phyloP scores from a whole-genome alignment of 1,284 basidiomycete genomes.

The Cystobasidium sp. region DNA sequence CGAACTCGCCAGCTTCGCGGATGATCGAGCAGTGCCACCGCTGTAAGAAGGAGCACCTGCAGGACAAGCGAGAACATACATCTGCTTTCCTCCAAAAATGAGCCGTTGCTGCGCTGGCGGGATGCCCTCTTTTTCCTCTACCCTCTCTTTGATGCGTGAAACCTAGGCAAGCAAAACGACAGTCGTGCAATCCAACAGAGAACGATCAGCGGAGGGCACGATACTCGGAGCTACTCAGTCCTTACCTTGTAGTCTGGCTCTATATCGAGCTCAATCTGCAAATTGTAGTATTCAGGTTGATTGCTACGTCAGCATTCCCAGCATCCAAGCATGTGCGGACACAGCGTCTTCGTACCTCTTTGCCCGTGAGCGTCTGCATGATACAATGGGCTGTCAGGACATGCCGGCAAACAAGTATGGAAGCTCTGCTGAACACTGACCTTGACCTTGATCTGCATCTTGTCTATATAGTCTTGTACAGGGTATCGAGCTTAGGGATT shows the following conservation, averaged over 20 bases:
- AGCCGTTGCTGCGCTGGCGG: slow-evolving; percentile 95
- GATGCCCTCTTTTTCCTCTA: slow-evolving; percentile 98
- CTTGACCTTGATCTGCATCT: slow-evolving; percentile 45
- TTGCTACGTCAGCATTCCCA: slow-evolving; percentile 4
- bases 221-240: too few relatives aligned
- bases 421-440: slow-evolving; percentile 18
- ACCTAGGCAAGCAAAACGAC: slow-evolving; percentile 18
- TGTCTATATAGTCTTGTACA: not conserved
- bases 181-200: too few relatives aligned
- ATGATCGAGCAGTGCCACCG: not conserved
- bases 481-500: not conserved
- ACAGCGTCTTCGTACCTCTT: slow-evolving; percentile 68
- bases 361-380: slow-evolving; percentile 82
- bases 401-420: not conserved
- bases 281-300: not conserved
- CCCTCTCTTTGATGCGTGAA: slow-evolving; percentile 85
- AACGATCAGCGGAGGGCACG: too few relatives aligned
- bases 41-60: not conserved
- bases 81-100: slow-evolving; percentile 92
- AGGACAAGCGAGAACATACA: slow-evolving; percentile 67
- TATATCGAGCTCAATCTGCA: slow-evolving; percentile 92
- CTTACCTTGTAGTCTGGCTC: slow-evolving; percentile 85
- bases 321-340: slow-evolving; percentile 20
- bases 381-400: not conserved
- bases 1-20: not conserved